Conservation (phyloP, 192 early-diverging fungal genomes). For the Backusella tuberculispora region DNA sequence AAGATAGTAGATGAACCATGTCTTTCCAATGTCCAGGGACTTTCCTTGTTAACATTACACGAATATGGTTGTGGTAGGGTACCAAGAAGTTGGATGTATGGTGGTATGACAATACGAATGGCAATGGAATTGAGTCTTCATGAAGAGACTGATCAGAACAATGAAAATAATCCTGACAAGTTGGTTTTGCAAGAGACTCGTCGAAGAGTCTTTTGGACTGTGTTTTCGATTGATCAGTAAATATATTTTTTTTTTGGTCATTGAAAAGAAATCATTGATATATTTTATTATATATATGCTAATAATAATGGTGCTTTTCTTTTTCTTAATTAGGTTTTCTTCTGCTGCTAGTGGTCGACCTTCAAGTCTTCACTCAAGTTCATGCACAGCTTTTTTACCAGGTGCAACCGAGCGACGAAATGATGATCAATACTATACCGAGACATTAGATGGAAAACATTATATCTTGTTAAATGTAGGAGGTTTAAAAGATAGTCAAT, state of each 20-base stretch:
- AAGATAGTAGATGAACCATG: conserved; percentile 49
- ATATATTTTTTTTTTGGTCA: background rate
- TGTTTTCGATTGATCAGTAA: conserved; percentile 55
- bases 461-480: background rate
- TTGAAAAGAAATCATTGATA: background rate
- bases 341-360: conserved; percentile 51
- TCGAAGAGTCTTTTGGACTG: conserved; percentile 56
- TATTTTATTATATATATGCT: too few species aligned
- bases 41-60: conserved; percentile 52
- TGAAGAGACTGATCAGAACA: conserved; percentile 34
- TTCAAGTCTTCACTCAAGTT: conserved; percentile 48
- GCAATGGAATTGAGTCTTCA: conserved; percentile 58
- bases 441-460: background rate
- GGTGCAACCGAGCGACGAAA: conserved; percentile 19
- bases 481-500: background rate
- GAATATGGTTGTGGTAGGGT: conserved; percentile 54
- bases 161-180: conserved; percentile 28
- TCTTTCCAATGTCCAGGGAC: conserved; percentile 52
- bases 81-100: conserved; percentile 64
- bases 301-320: background rate
- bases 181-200: conserved; percentile 52
- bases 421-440: conserved; percentile 18
- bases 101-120: conserved; percentile 50
- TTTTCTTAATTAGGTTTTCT: conserved; percentile 33
- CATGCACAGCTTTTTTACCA: conserved; percentile 53